Base-by-base conservation (phyloP, 192 early-diverging fungal genomes). In the Jimgerdemannia lactiflua region DNA sequence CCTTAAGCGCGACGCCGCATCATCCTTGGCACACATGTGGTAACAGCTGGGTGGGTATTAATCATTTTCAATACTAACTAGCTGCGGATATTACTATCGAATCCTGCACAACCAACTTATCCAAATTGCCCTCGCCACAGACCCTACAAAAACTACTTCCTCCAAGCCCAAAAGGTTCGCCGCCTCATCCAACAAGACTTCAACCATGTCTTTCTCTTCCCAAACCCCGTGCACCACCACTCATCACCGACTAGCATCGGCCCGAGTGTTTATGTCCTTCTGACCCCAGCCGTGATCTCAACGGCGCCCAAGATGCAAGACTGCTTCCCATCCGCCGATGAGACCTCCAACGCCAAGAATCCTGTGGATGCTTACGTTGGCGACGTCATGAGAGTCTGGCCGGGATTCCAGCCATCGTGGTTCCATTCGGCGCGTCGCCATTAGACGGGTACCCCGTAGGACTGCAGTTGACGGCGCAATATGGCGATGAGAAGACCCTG, bases 401-500 rank as follows among this genome's bases (percentile, higher is more conserved):
- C 29, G n/a, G 29, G 29, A 29, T 29, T 29, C 29, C 29, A 29
- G 29, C 29, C 29, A 29, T 29, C 1, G 29, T 29, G 29, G 29
- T 29, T 29, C 29, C 29, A 29, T 29, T 29, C 29, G 29, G 29
- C 29, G 29, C 1, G 29, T 29, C 29, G 29, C 29, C 29, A 29
- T 29, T 78, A 4, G 82, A 84, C 41, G 87, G 87, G 4, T 82
- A 91, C 74, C 94, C 94, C 8, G 80, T 95, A 74, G 95, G 95
- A 1, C 77, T 98, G 63, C 97, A 98, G 78, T 78, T 98, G n/a
- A 77, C 92, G 43, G 89, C 90, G 3, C 95, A 96, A 78, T 97
- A 91, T 79, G 96, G 95, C 10, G 88, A 93, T 75, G 97, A 97
- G 74, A 73, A 79, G 3, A 75, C 76, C 43, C 75, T 94, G 17